phyloP scores from a whole-genome alignment of 495 filamentous ascomycete genomes.

The Corynascus novoguineensis region DNA sequence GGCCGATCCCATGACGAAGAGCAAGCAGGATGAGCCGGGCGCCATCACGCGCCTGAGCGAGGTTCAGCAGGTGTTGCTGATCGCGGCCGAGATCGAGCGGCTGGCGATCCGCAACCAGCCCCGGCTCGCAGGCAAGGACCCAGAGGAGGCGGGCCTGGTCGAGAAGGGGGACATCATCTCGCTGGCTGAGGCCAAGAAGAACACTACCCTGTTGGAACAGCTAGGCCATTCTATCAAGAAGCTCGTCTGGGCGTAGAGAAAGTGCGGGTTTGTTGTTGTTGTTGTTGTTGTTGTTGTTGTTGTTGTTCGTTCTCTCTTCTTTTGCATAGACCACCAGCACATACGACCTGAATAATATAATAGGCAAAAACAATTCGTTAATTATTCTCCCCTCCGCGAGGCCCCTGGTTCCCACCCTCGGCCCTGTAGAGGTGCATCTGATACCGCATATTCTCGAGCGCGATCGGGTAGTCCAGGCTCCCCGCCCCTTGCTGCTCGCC shows the following conservation, averaged over 20 bases:
- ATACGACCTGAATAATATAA: not conserved
- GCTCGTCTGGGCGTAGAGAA: constrained; percentile 75
- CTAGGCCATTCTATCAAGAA: constrained; percentile 82
- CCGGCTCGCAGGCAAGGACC: constrained; percentile 28
- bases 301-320: not conserved
- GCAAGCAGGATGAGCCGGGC: constrained; percentile 24
- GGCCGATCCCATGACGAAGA: constrained; percentile 38
- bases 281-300: not conserved
- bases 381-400: not conserved
- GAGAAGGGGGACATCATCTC: constrained; percentile 75
- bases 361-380: too few relatives aligned
- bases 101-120: constrained; percentile 37
- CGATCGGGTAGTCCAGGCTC: constrained; percentile 70
- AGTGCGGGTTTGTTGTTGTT: too few relatives aligned
- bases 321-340: not conserved
- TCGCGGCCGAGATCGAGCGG: constrained; percentile 58
- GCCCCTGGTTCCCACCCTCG: constrained; percentile 8
- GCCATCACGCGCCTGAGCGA: constrained; percentile 51
- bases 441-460: constrained; percentile 89
- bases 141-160: constrained; percentile 41
- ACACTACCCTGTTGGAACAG: constrained; percentile 80
- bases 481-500: constrained; percentile 30
- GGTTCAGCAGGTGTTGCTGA: constrained; percentile 59
- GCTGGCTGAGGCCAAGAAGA: constrained; percentile 76
- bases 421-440: constrained; percentile 74